These are phyloP conservation scores for Schwanniomyces pseudopolymorphus DNA, from an alignment of 805 yeast genomes.

Conservation along the genomic window DNA sequence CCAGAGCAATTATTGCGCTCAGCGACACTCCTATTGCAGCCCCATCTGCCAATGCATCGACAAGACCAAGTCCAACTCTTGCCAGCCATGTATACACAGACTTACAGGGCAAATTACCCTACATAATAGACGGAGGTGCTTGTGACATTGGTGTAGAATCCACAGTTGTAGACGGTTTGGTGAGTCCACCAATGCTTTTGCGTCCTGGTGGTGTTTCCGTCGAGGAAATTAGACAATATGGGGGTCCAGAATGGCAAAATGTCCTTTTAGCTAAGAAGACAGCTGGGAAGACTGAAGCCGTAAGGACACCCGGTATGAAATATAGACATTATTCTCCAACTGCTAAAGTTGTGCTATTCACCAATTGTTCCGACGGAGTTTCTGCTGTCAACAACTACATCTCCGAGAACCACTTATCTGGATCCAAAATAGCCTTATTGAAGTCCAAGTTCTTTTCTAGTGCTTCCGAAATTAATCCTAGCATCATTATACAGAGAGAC, in stretches of 20 bases:
- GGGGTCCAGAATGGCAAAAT: constrained; percentile 68
- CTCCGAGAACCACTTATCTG: constrained; percentile 10
- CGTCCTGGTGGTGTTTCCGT: constrained; percentile 93
- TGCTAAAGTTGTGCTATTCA: constrained; percentile 73
- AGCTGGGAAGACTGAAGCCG: constrained; percentile 65
- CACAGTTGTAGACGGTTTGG: constrained; percentile 90
- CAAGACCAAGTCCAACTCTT: constrained; percentile 88
- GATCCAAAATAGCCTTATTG: constrained; percentile 51
- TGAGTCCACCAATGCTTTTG: constrained; percentile 78
- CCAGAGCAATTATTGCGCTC: constrained; percentile 82
- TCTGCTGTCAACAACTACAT: constrained; percentile 29
- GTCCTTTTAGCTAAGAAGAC: constrained; percentile 64
- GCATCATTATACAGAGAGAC: constrained; percentile 25
- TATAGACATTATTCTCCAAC: constrained; percentile 92
- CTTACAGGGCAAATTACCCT: constrained; percentile 73
- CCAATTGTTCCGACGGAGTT: constrained; percentile 47
- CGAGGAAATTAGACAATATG: constrained; percentile 65
- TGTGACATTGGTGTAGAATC: constrained; percentile 90
- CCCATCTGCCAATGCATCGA: constrained; percentile 96
- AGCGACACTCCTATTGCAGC: constrained; percentile 93
- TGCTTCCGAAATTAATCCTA: constrained; percentile 14
- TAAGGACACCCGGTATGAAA: constrained; percentile 96
- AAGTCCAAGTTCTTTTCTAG: constrained; percentile 37
- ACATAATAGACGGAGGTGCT: constrained; percentile 87
- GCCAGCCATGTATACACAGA: constrained; percentile 87